phyloP scores from a whole-genome alignment of 2,329 filamentous ascomycete species.

The Diaporthe citri region DNA sequence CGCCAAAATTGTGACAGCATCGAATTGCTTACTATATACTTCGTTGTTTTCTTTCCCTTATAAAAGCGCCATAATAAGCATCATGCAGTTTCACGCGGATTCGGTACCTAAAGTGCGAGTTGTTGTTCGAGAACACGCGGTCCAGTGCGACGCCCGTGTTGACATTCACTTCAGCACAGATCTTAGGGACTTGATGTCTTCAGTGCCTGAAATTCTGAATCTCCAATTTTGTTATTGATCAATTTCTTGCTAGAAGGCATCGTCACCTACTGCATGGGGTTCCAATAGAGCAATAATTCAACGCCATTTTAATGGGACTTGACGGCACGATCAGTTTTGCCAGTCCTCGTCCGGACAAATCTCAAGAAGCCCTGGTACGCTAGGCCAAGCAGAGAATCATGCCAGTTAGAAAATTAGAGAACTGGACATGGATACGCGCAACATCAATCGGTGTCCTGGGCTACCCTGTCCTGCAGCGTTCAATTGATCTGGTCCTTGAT shows the following conservation, averaged over 20 bases:
- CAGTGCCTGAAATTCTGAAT: background rate
- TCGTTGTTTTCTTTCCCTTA: background rate
- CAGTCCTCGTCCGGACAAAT: background rate
- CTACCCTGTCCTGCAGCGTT: background rate
- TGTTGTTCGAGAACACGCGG: background rate
- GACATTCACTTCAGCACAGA: too few species aligned
- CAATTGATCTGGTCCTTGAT: slow-evolving; percentile 36
- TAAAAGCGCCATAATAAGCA: background rate
- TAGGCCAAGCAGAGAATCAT: background rate
- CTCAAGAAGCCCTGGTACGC: background rate
- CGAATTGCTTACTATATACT: background rate
- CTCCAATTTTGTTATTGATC: too few species aligned
- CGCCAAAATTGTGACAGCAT: background rate
- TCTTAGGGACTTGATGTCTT: background rate
- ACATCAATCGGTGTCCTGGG: too few species aligned
- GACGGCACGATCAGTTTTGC: background rate
- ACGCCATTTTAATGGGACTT: background rate
- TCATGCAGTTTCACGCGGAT: background rate
- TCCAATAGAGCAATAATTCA: too few species aligned
- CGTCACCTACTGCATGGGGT: too few species aligned
- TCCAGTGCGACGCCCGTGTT: too few species aligned
- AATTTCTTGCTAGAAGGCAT: too few species aligned
- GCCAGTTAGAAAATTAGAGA: background rate
- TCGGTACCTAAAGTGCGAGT: background rate
- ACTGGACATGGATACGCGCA: too few species aligned